Evolutionary conservation across 2,329 filamentous ascomycete genomes (phyloP).

Genomic region (Cordyceps cicadae): DNA sequence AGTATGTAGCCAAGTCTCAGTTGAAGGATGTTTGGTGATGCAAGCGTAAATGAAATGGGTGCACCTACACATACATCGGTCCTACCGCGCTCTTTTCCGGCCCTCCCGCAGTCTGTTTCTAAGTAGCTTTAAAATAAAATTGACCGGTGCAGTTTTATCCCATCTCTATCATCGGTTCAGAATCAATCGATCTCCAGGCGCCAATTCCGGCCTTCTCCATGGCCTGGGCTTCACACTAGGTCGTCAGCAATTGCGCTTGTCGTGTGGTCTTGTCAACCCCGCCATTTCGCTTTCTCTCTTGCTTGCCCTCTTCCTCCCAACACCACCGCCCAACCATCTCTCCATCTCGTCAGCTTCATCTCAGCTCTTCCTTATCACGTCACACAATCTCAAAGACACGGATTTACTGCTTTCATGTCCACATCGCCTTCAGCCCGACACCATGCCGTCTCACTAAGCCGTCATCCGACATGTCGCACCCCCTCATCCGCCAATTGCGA

Average conservation of each 20-base stretch:
- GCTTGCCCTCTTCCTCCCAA: neutral
- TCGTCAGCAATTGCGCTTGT: no score
- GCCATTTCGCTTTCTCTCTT: neutral
- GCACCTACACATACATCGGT: no score
- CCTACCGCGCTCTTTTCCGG: neutral
- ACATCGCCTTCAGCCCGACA: neutral
- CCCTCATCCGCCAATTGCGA: constrained; percentile 2
- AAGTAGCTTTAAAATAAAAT: no score
- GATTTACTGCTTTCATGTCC: neutral
- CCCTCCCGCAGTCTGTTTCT: neutral
- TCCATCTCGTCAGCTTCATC: neutral
- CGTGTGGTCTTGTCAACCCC: neutral
- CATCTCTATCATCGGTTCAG: no score
- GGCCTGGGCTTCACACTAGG: no score
- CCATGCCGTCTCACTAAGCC: neutral
- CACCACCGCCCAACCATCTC: neutral
- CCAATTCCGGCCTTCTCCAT: neutral
- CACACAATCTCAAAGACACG: neutral
- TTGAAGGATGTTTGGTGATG: no score
- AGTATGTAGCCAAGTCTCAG: no score
- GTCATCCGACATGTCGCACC: neutral
- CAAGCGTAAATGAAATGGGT: no score
- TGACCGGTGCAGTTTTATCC: no score
- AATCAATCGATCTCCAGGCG: neutral
- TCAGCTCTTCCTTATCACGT: neutral